Base-by-base conservation (phyloP, 352 stramenopile genomes). In the Pythium utonaiense region DNA sequence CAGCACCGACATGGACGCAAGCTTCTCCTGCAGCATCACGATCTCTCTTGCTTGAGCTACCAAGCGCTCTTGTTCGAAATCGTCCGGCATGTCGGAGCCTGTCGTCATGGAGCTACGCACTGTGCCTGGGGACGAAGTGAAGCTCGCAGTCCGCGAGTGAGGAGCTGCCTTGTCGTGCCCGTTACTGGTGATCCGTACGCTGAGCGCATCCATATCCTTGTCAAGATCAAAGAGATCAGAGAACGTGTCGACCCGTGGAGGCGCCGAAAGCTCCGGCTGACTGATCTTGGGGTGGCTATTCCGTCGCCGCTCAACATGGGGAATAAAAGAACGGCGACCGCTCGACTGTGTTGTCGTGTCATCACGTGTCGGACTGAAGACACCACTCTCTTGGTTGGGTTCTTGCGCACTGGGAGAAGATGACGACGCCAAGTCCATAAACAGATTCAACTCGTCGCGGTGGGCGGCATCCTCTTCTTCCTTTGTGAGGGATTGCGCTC, bases 21-120 rank as follows among this genome's bases (percentile, higher is more conserved):
- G 53, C 40, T 93, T 93, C 30, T 88, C 75, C 60, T 80, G 78
- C 1, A 93, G 69, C 75, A 88, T 90, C 5, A 40, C 42, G 21
- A 91, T 85, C 40, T 91, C 78, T 42, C 82, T 83, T 25, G 86
- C 75, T 53, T 92, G 80, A 1, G 84, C 79, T 25, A 65, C 50
- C 31, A 93, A 33, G 33, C 83, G 83, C 21, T 84, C 82, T 54
- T 91, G 78, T 1, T 84, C 51, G 41, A 93, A 25, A 44, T 25
- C 54, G 12, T 60, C 57, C 3, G 21, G 6, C 0, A 24, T 22
- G 16, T 57, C 64, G 1, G 47, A 24, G 4, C 12, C 24, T 19
- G 44, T 34, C 31, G 19, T 34, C 1, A 44, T 21, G 16, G 51
- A 70, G 10, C 52, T 60, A 24, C 56, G 33, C 6, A 51, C 33